These are phyloP conservation scores for Pseudozyma hubeiensis DNA, from an alignment of 1,284 basidiomycete genomes.

Conservation along the genomic window DNA sequence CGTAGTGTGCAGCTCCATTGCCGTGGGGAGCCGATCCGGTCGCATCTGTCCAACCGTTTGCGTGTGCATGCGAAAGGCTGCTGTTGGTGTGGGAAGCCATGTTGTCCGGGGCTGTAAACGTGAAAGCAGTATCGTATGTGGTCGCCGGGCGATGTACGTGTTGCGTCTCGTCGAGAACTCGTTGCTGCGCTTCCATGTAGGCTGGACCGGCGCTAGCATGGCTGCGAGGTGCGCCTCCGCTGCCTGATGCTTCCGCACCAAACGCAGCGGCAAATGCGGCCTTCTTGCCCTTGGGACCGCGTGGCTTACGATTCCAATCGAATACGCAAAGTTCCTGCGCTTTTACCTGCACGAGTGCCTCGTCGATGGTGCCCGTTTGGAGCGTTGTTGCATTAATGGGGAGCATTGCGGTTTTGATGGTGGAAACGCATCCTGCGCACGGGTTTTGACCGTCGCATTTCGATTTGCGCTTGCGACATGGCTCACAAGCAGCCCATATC, in stretches of 20 bases:
- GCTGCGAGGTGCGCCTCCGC: slow-evolving; percentile 43
- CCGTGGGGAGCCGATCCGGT: not conserved
- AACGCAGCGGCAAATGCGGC: slow-evolving; percentile 42
- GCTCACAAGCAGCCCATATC: slow-evolving; percentile 62
- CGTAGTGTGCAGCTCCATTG: slow-evolving; percentile 18
- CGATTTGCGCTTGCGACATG: slow-evolving; percentile 56
- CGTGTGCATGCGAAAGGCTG: slow-evolving; percentile 6
- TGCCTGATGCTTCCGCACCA: slow-evolving; percentile 25
- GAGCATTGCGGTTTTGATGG: slow-evolving; percentile 45
- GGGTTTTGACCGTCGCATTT: slow-evolving; percentile 56
- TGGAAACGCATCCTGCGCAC: slow-evolving; percentile 51
- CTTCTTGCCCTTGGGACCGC: slow-evolving; percentile 57
- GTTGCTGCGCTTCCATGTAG: slow-evolving; percentile 49
- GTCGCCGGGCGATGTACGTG: not conserved
- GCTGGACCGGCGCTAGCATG: slow-evolving; percentile 44
- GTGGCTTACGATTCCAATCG: slow-evolving; percentile 59
- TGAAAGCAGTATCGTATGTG: slow-evolving; percentile 17
- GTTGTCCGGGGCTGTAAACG: slow-evolving; percentile 13
- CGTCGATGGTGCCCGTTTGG: slow-evolving; percentile 30
- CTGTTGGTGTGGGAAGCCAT: slow-evolving; percentile 2
- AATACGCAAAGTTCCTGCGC: slow-evolving; percentile 54
- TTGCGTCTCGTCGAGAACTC: slow-evolving; percentile 23
- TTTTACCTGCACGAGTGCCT: slow-evolving; percentile 28
- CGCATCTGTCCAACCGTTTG: slow-evolving; percentile 6
- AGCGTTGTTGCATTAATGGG: slow-evolving; percentile 35